A percentile compares a stretch with the other conserved stretches of the same genome.
phyloP scores from a whole-genome alignment of 2,329 filamentous ascomycete genomes.

The Celoporthe dispersa region DNA sequence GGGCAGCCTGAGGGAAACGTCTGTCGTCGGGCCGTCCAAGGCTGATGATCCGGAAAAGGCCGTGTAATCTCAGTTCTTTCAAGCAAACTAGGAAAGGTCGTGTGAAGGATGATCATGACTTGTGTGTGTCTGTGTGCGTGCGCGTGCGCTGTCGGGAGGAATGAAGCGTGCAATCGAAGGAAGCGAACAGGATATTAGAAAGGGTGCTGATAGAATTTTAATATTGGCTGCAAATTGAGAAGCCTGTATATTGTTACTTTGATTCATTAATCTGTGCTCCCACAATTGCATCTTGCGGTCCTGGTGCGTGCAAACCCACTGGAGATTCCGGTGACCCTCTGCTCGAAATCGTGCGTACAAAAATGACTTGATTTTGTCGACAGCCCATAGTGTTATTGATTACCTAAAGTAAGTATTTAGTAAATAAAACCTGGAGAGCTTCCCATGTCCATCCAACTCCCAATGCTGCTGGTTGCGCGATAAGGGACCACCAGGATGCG shows the following conservation, averaged over 20 bases:
- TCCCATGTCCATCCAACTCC: too few relatives aligned
- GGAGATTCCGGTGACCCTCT: too few relatives aligned
- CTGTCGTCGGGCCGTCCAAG: constrained; percentile 13
- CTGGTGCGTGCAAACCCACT: too few relatives aligned
- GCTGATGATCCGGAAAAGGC: constrained; percentile 20
- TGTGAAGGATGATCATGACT: neutral
- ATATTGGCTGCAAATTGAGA: neutral
- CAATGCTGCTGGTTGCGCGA: too few relatives aligned
- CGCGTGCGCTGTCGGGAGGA: neutral
- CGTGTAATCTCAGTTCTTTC: neutral
- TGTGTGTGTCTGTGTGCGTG: neutral
- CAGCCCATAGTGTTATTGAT: too few relatives aligned
- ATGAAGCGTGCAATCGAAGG: neutral
- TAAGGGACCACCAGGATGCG: neutral
- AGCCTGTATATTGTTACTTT: neutral
- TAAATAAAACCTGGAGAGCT: too few relatives aligned
- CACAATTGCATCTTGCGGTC: neutral
- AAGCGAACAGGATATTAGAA: neutral
- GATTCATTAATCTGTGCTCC: too few relatives aligned
- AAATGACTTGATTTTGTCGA: too few relatives aligned
- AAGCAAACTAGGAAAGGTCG: neutral
- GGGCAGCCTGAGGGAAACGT: constrained; percentile 31
- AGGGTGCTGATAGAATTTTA: neutral
- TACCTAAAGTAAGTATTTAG: too few relatives aligned
- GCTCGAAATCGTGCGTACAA: too few relatives aligned